phyloP scores from a whole-genome alignment of 768 basidiomycete species.

The Termitomyces sp. region DNA sequence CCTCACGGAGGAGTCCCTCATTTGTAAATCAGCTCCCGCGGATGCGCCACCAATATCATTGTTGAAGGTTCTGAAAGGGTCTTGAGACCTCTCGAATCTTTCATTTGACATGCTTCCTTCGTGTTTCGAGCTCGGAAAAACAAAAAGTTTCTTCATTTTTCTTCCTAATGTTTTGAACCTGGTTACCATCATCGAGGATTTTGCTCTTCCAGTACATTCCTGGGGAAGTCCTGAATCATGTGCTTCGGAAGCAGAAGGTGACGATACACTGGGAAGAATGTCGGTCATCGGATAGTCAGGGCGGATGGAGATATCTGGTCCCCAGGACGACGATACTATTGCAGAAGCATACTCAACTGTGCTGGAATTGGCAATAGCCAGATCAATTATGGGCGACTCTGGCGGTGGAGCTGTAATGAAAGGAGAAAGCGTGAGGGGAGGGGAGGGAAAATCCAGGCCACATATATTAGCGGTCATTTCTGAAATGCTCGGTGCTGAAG shows the following conservation, averaged over 20 bases:
- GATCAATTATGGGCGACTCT: slow-evolving; percentile 3
- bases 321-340: slow-evolving; percentile 28
- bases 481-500: slow-evolving; percentile 4
- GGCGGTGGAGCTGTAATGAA: slow-evolving; percentile 12
- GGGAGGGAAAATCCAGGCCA: slow-evolving; percentile 8
- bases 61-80: neutral
- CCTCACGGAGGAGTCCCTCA: neutral
- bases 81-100: neutral
- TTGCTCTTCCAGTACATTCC: neutral
- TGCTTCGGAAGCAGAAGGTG: neutral
- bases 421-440: slow-evolving; percentile 15
- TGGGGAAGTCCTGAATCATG: neutral
- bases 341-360: slow-evolving; percentile 28
- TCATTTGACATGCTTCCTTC: neutral
- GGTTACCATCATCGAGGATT: slow-evolving; percentile 8
- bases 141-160: slow-evolving; percentile 21
- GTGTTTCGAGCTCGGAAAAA: neutral
- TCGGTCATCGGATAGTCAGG: slow-evolving; percentile 1
- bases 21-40: neutral
- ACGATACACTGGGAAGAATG: neutral
- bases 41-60: neutral
- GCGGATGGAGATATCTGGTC: slow-evolving; percentile 9
- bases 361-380: slow-evolving; percentile 13
- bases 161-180: slow-evolving; percentile 22
- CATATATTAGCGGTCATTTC: slow-evolving; percentile 8